Evolutionary conservation across 176 grass and related monocot genomes (phyloP).

Genomic region (maize (Zea mays)): Zm-B73-REFERENCE-NAM-5.0 NC_050104.1:109811501-109812000

Average conservation of each 20-base stretch:
- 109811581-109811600: slow-evolving; percentile 68
- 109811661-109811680: slow-evolving; percentile 63
- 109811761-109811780: slow-evolving; percentile 19
- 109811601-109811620: slow-evolving; percentile 52
- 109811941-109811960: slow-evolving; percentile 68
- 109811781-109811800: slow-evolving; percentile 18
- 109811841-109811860: slow-evolving; percentile 83
- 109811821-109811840: slow-evolving; percentile 36
- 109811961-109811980: slow-evolving; percentile 75
- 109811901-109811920: slow-evolving; percentile 55
- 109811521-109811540: neutral
- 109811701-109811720: slow-evolving; percentile 77
- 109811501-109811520: slow-evolving; percentile 10
- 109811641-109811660: slow-evolving; percentile 59
- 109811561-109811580: slow-evolving; percentile 81
- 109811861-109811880: slow-evolving; percentile 88
- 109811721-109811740: slow-evolving; percentile 79
- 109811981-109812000: slow-evolving; percentile 28
- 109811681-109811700: slow-evolving; percentile 68
- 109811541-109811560: slow-evolving; percentile 51
- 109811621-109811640: slow-evolving; percentile 53
- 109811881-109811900: slow-evolving; percentile 76
- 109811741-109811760: slow-evolving; percentile 83
- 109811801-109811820: slow-evolving; percentile 19
- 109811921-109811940: slow-evolving; percentile 82